Evolutionary conservation across 2,329 filamentous ascomycete genomes (phyloP), one percentile per base, ranked within the genome.

Genomic region (Fusarium sp.): DNA sequence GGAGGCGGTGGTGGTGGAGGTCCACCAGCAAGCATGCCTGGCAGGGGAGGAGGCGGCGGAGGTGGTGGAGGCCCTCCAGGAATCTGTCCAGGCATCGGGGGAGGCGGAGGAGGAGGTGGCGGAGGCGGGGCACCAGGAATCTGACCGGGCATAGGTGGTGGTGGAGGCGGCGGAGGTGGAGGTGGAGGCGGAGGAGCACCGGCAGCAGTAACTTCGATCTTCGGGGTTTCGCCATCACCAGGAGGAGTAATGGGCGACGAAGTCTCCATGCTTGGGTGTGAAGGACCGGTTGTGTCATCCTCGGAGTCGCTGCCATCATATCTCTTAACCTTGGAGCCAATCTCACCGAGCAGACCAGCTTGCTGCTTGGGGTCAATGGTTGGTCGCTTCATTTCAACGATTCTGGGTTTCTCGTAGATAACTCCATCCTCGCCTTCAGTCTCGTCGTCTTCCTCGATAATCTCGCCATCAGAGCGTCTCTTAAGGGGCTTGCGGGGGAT

Each of bases 351-450:
- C 81, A 84, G 91, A 77, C 82, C 95, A 79, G 77, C 89, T 83
- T 85, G 89, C 83, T 83, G 91, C 85, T 84, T 94, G 80, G 81
- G 87, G 71, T 89, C 86, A 73, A 89, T 82, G 34, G 86, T 81
- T 14, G 94, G 93, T 67, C 93, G 88, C 78, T 89, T 91, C 81
- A 95, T 89, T 79, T 96, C 88, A 61, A 97, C 88, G 52, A 97
- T 83, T 59, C 91, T 88, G 42, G 95, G 92, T 80, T 91, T 95
- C 81, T 95, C 93, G 70, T 91, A 92, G 25, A 95, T 81, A 27
- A 73, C 64, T 24, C 82, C 81, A 20, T 85, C 85, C 30, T 83
- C 86, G 27, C 81, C 81, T 20, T 83, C 82, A 74, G 70, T 78
- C 46, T 88, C 86, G 34, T 87, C 88, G 16, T 83, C 83, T 18